These are phyloP conservation scores for Eustoma russellianum DNA, from an alignment of 257 asterid genomes.

Conservation along the genomic window DNA sequence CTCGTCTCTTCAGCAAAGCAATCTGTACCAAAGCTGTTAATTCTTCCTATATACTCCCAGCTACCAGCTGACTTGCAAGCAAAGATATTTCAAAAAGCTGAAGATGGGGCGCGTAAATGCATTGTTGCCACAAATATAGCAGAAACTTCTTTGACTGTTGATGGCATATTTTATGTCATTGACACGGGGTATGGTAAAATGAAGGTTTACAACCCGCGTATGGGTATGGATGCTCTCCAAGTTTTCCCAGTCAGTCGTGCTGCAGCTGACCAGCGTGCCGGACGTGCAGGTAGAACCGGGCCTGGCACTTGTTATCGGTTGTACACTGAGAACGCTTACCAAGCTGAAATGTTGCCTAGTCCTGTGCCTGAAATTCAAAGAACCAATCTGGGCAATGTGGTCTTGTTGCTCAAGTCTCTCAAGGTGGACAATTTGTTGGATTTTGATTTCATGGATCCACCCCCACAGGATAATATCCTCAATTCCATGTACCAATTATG, in stretches of 20 bases:
- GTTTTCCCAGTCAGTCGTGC: conserved; percentile 90
- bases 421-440: conserved; percentile 69
- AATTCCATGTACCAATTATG: conserved; percentile 93
- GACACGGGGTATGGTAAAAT: conserved; percentile 90
- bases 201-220: conserved; percentile 93
- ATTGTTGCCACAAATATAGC: conserved; percentile 96
- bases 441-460: conserved; percentile 97
- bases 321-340: conserved; percentile 69
- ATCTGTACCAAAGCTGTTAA: conserved; percentile 61
- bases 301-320: conserved; percentile 95
- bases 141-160: conserved; percentile 90
- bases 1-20: conserved; percentile 57
- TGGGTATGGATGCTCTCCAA: conserved; percentile 99
- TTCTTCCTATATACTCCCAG: conserved; percentile 96
- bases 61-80: conserved; percentile 98
- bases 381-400: conserved; percentile 89
- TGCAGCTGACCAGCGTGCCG: conserved; percentile 59
- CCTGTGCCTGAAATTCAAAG: conserved; percentile 94
- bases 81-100: conserved; percentile 83
- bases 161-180: conserved; percentile 83
- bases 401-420: conserved; percentile 71
- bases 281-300: conserved; percentile 97
- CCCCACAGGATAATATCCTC: conserved; percentile 89
- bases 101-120: conserved; percentile 91
- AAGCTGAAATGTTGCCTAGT: conserved; percentile 73